Base-by-base conservation (phyloP, 805 yeast genomes). In the Saccharomyces mikatae region DNA sequence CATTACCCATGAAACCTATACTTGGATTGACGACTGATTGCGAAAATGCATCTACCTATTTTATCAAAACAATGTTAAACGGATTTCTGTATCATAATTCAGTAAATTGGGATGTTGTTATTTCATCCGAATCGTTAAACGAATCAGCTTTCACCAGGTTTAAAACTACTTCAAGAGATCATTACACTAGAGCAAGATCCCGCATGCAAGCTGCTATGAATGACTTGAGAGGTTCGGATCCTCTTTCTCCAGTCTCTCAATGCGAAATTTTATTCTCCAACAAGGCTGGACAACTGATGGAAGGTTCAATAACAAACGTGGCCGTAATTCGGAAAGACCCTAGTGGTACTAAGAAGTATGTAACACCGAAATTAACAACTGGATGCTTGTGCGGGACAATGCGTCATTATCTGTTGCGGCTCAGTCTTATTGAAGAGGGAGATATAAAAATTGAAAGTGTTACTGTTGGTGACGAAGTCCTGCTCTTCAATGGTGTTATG, bases 331-430 rank as follows among this genome's bases (percentile, higher is more conserved):
- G 54, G 2, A 28, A n/a, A 17, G 28, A 22, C 1, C 21, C 11
- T 9, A 63, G 61, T 6, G 64, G 60, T 14, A 50, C 54, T 2
- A 41, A 53, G 1, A 59, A 62, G 11, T 94, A 96, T 92, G 71
- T 83, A 3, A 92, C 98, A 0, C 98, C 99, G 1, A 72, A 76
- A n/a, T 72, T 90, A 30, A 73, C 82, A 1, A 72, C 82, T 13
- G 98, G 98, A 0, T 89, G 96, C 65, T 74, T 92, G 49, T 84
- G 89, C 69, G 97, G 98, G 10, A 89, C 86, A 0, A 80, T 82
- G 62, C 76, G 98, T 60, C 82, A 82, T 58, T 79, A 77, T 67
- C 70, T 92, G 49, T 64, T 89, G 10, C 67, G 73, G 13, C 80
- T 82, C 49, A 78, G 80, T 2, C 63, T 74, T 30, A 70, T 88